A percentile compares a stretch with the other conserved stretches of the same genome.
Conservation (phyloP, 345 rosid genomes). For the Laguncularia racemosa region DNA sequence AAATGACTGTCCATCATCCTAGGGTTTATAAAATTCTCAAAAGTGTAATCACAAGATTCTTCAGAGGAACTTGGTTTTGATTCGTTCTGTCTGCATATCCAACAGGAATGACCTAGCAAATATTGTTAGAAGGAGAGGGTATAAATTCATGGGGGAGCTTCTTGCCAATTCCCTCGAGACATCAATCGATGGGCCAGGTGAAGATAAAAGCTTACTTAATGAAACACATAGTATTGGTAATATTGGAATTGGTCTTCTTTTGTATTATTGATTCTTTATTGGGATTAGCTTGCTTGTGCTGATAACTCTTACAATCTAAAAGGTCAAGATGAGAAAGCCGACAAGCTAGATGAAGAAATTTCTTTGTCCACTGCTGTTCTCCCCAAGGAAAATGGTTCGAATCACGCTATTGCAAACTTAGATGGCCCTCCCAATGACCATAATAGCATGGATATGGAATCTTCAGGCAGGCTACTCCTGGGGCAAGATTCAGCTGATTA, state of each 20-base stretch:
- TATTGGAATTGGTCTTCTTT: constrained; percentile 6
- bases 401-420: constrained; percentile 13
- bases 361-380: constrained; percentile 14
- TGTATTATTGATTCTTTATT: too few relatives aligned
- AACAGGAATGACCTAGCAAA: constrained; percentile 82
- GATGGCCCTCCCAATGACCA: constrained; percentile 12
- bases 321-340: constrained; percentile 22
- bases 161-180: constrained; percentile 31
- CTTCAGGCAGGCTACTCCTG: constrained; percentile 12
- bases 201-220: constrained; percentile 13
- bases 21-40: too few relatives aligned
- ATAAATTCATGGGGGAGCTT: constrained; percentile 55
- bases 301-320: constrained; percentile 14
- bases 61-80: not conserved
- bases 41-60: not conserved
- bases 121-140: constrained; percentile 84
- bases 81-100: constrained; percentile 7
- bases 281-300: constrained; percentile 18
- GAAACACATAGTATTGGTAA: constrained; percentile 11
- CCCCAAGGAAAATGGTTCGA: constrained; percentile 7
- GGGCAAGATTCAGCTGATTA: constrained; percentile 4
- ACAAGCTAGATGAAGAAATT: constrained; percentile 10
- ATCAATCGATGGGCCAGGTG: constrained; percentile 16
- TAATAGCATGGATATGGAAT: constrained; percentile 9
- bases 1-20: not conserved